Percentiles rank a stretch among this genome's conserved stretches.
phyloP scores from a whole-genome alignment of 805 yeast genomes.

The Lachancea thermotolerans region DNA sequence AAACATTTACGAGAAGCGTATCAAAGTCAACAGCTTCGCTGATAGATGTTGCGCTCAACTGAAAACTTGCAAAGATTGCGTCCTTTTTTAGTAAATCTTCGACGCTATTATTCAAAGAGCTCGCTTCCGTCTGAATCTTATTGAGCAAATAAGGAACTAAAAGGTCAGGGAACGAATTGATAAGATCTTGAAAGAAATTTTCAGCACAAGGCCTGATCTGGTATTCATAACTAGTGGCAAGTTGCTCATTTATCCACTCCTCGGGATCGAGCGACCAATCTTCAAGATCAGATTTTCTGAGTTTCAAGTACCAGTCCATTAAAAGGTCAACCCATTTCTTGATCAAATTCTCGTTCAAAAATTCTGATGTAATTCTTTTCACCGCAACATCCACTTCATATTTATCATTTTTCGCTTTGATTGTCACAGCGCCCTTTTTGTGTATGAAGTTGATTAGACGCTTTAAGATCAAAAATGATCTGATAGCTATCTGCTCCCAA shows the following conservation, averaged over 20 bases:
- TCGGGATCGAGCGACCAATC: constrained; percentile 84
- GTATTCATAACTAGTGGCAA: constrained; percentile 70
- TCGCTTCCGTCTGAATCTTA: constrained; percentile 43
- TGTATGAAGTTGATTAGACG: constrained; percentile 53
- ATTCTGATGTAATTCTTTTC: constrained; percentile 41
- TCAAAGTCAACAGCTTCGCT: constrained; percentile 64
- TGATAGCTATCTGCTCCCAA: constrained; percentile 71
- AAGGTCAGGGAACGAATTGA: constrained; percentile 52
- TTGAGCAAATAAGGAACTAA: constrained; percentile 50
- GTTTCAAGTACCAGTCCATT: constrained; percentile 64
- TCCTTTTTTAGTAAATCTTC: constrained; percentile 64
- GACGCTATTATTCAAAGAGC: constrained; percentile 26
- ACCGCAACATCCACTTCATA: constrained; percentile 56
- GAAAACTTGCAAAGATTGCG: constrained; percentile 75
- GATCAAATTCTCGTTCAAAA: constrained; percentile 53
- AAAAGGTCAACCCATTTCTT: constrained; percentile 57
- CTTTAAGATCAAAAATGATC: constrained; percentile 58
- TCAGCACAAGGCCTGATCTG: constrained; percentile 85
- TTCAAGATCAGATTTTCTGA: constrained; percentile 71
- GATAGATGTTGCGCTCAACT: constrained; percentile 63
- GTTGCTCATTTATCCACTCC: constrained; percentile 84
- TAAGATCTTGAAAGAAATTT: constrained; percentile 69
- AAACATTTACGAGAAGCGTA: constrained; percentile 46
- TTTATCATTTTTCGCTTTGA: constrained; percentile 60
- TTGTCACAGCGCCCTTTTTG: constrained; percentile 59